These are phyloP conservation scores for Gastrolobium bilobum DNA, from an alignment of 306 rosid species.

Conservation along the genomic window DNA sequence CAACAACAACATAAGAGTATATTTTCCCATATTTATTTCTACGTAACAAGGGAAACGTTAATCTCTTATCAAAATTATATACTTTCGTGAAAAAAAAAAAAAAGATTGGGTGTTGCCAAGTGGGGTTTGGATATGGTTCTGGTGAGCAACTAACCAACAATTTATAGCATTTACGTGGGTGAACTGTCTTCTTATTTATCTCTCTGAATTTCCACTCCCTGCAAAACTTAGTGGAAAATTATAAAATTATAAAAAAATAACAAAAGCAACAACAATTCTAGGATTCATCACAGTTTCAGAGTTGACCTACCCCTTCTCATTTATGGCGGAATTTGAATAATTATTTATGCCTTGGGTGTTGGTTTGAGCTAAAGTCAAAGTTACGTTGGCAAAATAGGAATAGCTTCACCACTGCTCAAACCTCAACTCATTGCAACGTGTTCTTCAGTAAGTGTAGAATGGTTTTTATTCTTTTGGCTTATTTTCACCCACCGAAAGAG, in stretches of 20 bases:
- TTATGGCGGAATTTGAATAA: conserved; percentile 48
- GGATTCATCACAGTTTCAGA: conserved; percentile 60
- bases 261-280: conserved; percentile 43
- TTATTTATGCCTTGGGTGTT: conserved; percentile 11
- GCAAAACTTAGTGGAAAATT: neutral
- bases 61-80: no score
- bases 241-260: neutral
- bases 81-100: neutral
- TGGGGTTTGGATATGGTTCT: conserved; percentile 66
- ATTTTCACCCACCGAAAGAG: neutral
- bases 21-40: no score
- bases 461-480: neutral
- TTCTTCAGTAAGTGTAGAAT: conserved; percentile 9
- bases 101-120: conserved; percentile 47
- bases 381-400: conserved; percentile 12
- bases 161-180: conserved; percentile 56
- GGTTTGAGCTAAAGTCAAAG: conserved; percentile 52
- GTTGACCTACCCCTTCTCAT: conserved; percentile 65
- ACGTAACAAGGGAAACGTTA: no score
- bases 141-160: conserved; percentile 76
- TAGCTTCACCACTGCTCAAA: neutral
- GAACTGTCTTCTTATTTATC: conserved; percentile 43
- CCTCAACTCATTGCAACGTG: conserved; percentile 44
- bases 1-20: no score
- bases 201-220: conserved; percentile 1